Evolutionary conservation across 371 early-diverging fungal species (phyloP).

Genomic region (Haplosporangium sp.): DNA sequence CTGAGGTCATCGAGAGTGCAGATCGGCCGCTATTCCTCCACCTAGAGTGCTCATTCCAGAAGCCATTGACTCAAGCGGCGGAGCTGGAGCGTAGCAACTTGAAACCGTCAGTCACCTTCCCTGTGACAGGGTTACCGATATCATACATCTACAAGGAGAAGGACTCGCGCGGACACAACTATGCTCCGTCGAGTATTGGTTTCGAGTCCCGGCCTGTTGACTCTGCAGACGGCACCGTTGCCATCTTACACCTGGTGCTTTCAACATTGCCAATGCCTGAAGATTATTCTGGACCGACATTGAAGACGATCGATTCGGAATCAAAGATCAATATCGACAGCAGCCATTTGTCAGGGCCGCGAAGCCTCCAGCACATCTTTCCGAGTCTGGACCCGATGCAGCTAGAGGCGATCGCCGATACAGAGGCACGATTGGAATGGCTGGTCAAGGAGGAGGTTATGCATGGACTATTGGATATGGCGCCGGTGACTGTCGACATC

Average conservation of each 20-base stretch:
- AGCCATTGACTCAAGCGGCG: conserved; percentile 50
- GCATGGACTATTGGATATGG: conserved; percentile 72
- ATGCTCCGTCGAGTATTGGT: conserved; percentile 74
- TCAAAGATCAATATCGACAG: conserved; percentile 41
- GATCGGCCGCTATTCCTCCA: conserved; percentile 73
- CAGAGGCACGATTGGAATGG: conserved; percentile 69
- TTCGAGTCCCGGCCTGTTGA: conserved; percentile 72
- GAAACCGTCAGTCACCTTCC: conserved; percentile 59
- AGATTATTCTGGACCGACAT: conserved; percentile 56
- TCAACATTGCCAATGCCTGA: conserved; percentile 69
- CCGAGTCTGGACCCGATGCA: conserved; percentile 64
- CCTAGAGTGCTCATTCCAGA: conserved; percentile 74
- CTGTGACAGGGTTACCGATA: conserved; percentile 67
- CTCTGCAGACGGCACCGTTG: conserved; percentile 77
- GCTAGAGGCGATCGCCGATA: conserved; percentile 69
- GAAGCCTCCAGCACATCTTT: conserved; percentile 52
- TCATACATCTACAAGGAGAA: conserved; percentile 56
- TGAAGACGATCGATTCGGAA: conserved; percentile 50
- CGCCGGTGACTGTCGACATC: conserved; percentile 65
- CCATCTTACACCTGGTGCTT: conserved; percentile 73
- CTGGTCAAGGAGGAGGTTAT: conserved; percentile 82
- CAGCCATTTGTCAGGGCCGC: conserved; percentile 34
- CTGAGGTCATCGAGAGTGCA: conserved; percentile 68
- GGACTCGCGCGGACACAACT: conserved; percentile 55
- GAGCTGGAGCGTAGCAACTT: conserved; percentile 54